Evolutionary conservation across 495 filamentous ascomycete genomes (phyloP), one percentile per base, ranked within the genome.

Genomic region (Podospora tetraspora): DNA sequence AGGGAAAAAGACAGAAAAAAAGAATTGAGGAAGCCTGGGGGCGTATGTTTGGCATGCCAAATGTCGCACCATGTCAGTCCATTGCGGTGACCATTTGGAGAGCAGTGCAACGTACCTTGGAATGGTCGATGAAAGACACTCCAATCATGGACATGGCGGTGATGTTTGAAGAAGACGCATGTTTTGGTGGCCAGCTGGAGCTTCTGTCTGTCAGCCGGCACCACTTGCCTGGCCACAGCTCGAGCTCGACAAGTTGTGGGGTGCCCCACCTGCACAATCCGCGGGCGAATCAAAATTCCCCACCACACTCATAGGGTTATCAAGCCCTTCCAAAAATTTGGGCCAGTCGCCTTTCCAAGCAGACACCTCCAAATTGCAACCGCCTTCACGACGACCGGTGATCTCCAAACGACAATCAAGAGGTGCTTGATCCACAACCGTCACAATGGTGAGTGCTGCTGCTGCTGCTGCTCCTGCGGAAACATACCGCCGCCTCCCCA

Each of bases 301-400:
- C 75, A 77, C 75, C 72, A 65, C 69, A 63, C 64, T 68, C 68
- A 75, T 82, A 81, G 80, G 79, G 79, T 81, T 82, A 80, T 78
- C 76, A 77, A 81, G 78, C 80, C 80, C 80, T 82, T 69, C 74
- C 74, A 74, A 78, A 81, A 80, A 75, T 72, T 79, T 82, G 77
- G 78, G 61, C 66, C 63, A 67, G 32, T 66, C 66, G 71, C 70
- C 68, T 66, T 71, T 73, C 71, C 72, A 71, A 74, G 69, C 71
- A 60, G 57, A 70, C 64, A 73, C 70, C 74, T 76, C 78, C 72
- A 82, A 82, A 77, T 77, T 81, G 79, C 75, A 76, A 70, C 70
- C 66, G 71, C 71, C 72, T 70, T 68, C 43, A 52, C 43, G 43
- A 77, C 73, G 75, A 77, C 72, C 74, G 72, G 74, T 66, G 74